Evolutionary conservation across 768 basidiomycete species (phyloP), one percentile per base, ranked within the genome.

Genomic region (Pulveroboletus sp.): DNA sequence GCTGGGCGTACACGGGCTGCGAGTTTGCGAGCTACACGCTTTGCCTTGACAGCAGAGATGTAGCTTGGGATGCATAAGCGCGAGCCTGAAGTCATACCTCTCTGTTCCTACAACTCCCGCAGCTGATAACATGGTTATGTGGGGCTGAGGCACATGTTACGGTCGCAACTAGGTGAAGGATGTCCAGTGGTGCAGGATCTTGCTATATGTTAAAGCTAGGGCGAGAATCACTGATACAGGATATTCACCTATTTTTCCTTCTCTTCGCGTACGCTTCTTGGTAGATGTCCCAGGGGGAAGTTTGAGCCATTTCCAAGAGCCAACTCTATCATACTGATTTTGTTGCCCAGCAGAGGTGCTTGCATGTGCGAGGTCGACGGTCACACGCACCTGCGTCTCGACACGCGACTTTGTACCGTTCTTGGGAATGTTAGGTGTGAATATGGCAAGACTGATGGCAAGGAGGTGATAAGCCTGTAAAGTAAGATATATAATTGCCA

Each of bases 331-430:
- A 57, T 90, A 90, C 56, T 79, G 82, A 61, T 68, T 66, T 6
- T 79, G 78, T 55, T 87, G 80, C 8, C 75, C 74, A 2, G 79
- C 76, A 5, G 83, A 79, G 6, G 73, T 65, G 58, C 76, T 83
- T 21, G 82, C 74, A 58, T 86, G 81, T 5, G 86, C 86, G 43
- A 91, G 74, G 62, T 92, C 87, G 35, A 95, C 74, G 4, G 84
- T 81, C 36, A 94, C 80, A 62, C 92, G 83, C 43, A 95, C 84
- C 73, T 95, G 93, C 3, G 93, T 95, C 67, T 95, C 93, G n/a
- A 95, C 93, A 31, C 93, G 81, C 41, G 89, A 92, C 69, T 95
- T 94, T 13, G 92, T 84, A 24, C 92, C 93, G 39, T 74, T 71
- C 58, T 82, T 80, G 6, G 93, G 91, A 47, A 95, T 82, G 60